Evolutionary conservation across 495 filamentous ascomycete species (phyloP).

Genomic region (Hypoxylon fragiforme): DNA sequence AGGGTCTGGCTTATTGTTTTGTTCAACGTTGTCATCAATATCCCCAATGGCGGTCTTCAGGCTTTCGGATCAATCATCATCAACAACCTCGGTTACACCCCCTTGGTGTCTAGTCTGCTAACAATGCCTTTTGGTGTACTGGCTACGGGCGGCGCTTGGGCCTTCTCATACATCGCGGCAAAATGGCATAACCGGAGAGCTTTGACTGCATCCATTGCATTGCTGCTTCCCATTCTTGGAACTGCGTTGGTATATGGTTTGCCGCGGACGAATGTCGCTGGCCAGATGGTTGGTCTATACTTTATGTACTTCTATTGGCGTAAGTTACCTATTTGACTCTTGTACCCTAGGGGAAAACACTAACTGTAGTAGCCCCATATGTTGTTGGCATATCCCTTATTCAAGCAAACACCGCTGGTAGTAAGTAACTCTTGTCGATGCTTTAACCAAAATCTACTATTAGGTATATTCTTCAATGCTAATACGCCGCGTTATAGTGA

Average conservation of each 20-base stretch:
- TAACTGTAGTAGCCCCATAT: constrained; percentile 40
- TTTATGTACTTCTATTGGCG: constrained; percentile 41
- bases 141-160: constrained; percentile 34
- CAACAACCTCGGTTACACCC: constrained; percentile 24
- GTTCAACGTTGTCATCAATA: constrained; percentile 28
- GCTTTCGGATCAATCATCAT: constrained; percentile 32
- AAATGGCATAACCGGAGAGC: constrained; percentile 43
- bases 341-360: not conserved
- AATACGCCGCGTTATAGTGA: constrained; percentile 25
- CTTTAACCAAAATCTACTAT: not conserved
- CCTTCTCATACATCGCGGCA: constrained; percentile 42
- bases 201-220: constrained; percentile 37
- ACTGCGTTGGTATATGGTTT: constrained; percentile 43
- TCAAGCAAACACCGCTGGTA: constrained; percentile 47
- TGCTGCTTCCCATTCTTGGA: constrained; percentile 40
- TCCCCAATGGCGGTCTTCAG: constrained; percentile 30
- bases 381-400: constrained; percentile 43
- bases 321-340: constrained; percentile 22
- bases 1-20: constrained; percentile 28
- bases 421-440: constrained; percentile 13
- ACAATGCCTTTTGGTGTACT: constrained; percentile 43
- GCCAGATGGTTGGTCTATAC: constrained; percentile 43
- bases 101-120: constrained; percentile 19
- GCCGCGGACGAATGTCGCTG: constrained; percentile 40
- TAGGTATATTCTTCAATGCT: too few relatives aligned